Evolutionary conservation across 2,329 filamentous ascomycete species (phyloP), one percentile per base, ranked within the genome.

Genomic region (Thermothelomyces thermophilus): DNA sequence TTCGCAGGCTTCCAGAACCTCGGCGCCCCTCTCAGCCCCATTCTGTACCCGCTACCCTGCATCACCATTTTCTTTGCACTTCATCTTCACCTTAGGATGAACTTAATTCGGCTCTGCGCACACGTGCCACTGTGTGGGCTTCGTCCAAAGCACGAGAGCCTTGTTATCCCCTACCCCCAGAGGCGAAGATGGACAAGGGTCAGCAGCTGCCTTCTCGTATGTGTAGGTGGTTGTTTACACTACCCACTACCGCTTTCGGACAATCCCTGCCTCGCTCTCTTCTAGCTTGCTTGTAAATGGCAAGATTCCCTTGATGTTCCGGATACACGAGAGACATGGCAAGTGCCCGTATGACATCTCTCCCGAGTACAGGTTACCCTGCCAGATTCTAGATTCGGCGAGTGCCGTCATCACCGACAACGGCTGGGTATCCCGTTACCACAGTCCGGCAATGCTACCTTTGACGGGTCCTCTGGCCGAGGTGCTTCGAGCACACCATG

Each of bases 1-100:
- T 49, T 50, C 39, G 16, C 39, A 49, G 36, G 31, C 51, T 58
- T 60, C 57, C 45, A 58, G 57, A 60, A 59, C 41, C 30, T 46
- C 43, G 46, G 52, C 53, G 26, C 26, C 24, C 22, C 31, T n/a
- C 50, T 46, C 58, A 58, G 56, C 58, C 55, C 24, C 5, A 26
- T 26, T 9, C 9, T 9, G 5, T 26, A 26, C 24, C 24, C n/a
- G n/a, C 24, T 26, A 9, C 24, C 24, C 24, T 26, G 5, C 24
- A 26, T 26, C 5, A 26, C 24, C 24, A 5, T 26, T 26, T 26
- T 26, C 24, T 26, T 26, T 26, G 5, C 24, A 9, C 24, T 26
- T 26, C 9, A 26, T 26, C 9, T 26, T 26, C 24, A 26, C 9
- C 9, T 26, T 9, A 26, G 24, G 24, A 10, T 31, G 8, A 24